Evolutionary conservation across 306 rosid species (phyloP), one percentile per base, ranked within the genome.

Genomic region (Elaeagnus macrophylla): DNA sequence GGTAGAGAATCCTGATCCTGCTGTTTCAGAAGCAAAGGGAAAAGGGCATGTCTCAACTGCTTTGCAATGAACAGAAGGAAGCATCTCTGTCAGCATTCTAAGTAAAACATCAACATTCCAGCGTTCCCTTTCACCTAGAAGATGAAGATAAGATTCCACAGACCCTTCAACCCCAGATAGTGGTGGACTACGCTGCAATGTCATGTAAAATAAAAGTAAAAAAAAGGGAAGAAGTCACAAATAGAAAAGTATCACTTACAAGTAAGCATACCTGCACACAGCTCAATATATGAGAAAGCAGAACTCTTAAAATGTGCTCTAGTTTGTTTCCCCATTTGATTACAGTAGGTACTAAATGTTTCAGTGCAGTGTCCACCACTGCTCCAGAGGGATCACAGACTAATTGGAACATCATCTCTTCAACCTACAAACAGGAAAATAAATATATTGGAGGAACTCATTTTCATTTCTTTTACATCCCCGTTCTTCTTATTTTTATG

Each of bases 111-210:
- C 99, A 39, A 87, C 75, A 68, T 80, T 93, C 99, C 96, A 93
- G 54, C 93, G 89, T 67, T 93, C 99, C 56, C 88, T 74, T 72
- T 93, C 99, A 44, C 99, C 95, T 62, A 93, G 82, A 65, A 76
- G 85, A 67, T 65, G 96, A 77, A 93, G 85, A 80, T 80, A 74
- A 7, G 99, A 87, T 76, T 93, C 99, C 67, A 82, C 64, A 44
- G 95, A 93, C 65, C 95, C 95, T 78, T 93, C 99, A 77, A 93
- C 96, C 7, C 99, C 96, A 15, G 96, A 93, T 75, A 87, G 89
- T 14, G 99, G 99, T 15, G 99, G 89, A 53, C 95, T 87, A 48
- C 72, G 83, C 96, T 93, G 84, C 73, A 60, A 67, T 51, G n/a
- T 62, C 64, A 62, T 61, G 43, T n/a, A 47, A 57, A 9, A 54